phyloP scores from a whole-genome alignment of 441 rosid genomes.

The Corymbia calophylla region DNA sequence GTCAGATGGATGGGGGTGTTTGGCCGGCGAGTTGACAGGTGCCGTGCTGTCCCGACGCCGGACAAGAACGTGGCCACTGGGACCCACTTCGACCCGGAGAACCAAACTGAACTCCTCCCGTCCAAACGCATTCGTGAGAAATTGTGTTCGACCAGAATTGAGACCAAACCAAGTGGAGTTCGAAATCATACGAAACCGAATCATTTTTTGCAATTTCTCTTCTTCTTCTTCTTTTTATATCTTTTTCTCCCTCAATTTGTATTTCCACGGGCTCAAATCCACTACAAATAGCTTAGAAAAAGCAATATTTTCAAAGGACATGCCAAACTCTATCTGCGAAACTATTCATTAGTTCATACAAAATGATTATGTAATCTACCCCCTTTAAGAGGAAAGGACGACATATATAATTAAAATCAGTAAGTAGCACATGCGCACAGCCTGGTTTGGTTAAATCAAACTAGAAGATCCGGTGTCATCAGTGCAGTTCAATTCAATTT shows the following conservation, averaged over 20 bases:
- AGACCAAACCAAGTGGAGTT: not conserved
- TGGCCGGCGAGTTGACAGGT: not conserved
- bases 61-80: not conserved
- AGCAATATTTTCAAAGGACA: not conserved
- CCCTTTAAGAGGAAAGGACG: not conserved
- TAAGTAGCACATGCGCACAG: not conserved
- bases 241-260: not conserved
- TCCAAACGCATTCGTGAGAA: not conserved
- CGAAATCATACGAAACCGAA: not conserved
- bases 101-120: not conserved
- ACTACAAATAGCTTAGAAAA: not conserved
- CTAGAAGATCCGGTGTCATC: not conserved
- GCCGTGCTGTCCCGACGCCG: not conserved
- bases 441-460: not conserved
- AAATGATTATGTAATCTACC: not conserved
- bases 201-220: not conserved
- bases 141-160: not conserved
- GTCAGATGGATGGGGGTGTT: not conserved
- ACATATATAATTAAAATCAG: not conserved
- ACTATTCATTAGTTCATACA: not conserved
- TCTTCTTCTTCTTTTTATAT: no score
- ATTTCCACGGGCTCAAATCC: not conserved
- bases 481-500: not conserved
- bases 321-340: not conserved
- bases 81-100: no score